Evolutionary conservation across 2,329 filamentous ascomycete species (phyloP).

Genomic region (Rachicladosporium sp.): DNA sequence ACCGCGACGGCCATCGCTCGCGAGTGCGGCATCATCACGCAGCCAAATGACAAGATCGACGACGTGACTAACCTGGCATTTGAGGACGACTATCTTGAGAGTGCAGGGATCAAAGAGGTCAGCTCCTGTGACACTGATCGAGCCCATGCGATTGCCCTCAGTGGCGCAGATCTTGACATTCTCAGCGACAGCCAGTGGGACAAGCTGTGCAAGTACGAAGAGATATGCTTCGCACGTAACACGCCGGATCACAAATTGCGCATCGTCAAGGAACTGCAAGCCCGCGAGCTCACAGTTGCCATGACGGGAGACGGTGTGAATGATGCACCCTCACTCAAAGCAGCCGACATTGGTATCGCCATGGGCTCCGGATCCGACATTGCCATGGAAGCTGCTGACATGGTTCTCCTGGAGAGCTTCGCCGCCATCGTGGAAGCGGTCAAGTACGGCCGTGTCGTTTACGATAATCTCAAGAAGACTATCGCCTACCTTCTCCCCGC

Average conservation of each 20-base stretch:
- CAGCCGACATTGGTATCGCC: constrained; percentile 47
- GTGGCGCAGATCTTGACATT: constrained; percentile 51
- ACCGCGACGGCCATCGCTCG: constrained; percentile 62
- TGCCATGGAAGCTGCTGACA: constrained; percentile 50
- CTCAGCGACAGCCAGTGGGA: constrained; percentile 60
- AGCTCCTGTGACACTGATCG: constrained; percentile 12
- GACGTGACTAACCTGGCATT: constrained; percentile 39
- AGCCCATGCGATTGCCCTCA: constrained; percentile 46
- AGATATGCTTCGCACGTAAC: constrained; percentile 65
- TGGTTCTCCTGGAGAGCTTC: constrained; percentile 57
- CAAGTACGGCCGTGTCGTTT: constrained; percentile 59
- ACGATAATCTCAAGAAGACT: constrained; percentile 67
- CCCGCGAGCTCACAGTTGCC: constrained; percentile 43
- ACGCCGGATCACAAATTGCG: constrained; percentile 70
- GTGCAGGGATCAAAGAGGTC: constrained; percentile 16
- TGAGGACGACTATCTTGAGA: constrained; percentile 15
- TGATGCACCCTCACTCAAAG: constrained; percentile 43
- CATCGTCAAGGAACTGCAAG: constrained; percentile 62
- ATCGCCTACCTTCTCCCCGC: constrained; percentile 62
- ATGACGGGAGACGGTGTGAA: constrained; percentile 40
- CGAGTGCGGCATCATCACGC: constrained; percentile 59
- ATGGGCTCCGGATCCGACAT: constrained; percentile 48
- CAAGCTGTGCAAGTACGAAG: constrained; percentile 50
- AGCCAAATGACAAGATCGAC: constrained; percentile 38
- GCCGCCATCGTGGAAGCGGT: constrained; percentile 60